Base-by-base conservation (phyloP, 2,329 filamentous ascomycete genomes). In the Cladosporium sp. region DNA sequence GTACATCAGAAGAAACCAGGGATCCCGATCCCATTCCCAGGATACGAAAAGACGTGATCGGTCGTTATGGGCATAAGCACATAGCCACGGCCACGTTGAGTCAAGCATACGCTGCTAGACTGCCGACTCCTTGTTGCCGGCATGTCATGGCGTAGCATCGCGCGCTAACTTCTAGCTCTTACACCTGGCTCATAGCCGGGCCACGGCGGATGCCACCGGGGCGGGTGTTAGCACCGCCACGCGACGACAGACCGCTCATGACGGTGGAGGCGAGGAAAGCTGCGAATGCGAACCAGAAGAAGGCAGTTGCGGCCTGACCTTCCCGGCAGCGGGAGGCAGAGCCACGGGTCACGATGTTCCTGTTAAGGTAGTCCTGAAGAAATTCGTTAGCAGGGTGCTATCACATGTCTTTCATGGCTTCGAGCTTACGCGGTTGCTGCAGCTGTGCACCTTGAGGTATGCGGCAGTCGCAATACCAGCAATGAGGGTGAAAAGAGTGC, bases 261-360 rank as follows among this genome's bases (percentile, higher is more conserved):
- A 85, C 71, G 40, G 81, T 80, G 3, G 77, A 75, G 17, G 70
- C 84, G 28, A 78, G 75, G 68, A 87, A 88, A 25, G 82, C 78
- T 39, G 77, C 80, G 72, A 87, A 90, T 51, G 90, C 82, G 76
- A 92, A 92, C 88, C 88, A 93, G 75, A 90, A 81, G 76, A 93
- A 93, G 38, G 84, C 88, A 36, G 83, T 84, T 62, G 83, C 82
- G 38, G 89, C 89, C 76, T 92, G 89, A 15, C 90, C 83, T 75
- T 90, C 85, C 63, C 84, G 85, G 76, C 89, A 92, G 64, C 88
- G 83, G 77, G 87, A 85, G 81, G 77, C 73, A 47, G 85, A 86
- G 60, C 70, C 72, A 63, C 75, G 76, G 58, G 73, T 77, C 61
- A 78, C 73, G 22, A 65, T 70, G 70, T 75, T 75, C 50, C 63